phyloP scores from a whole-genome alignment of 768 basidiomycete species.

The Lactarius tabidus region DNA sequence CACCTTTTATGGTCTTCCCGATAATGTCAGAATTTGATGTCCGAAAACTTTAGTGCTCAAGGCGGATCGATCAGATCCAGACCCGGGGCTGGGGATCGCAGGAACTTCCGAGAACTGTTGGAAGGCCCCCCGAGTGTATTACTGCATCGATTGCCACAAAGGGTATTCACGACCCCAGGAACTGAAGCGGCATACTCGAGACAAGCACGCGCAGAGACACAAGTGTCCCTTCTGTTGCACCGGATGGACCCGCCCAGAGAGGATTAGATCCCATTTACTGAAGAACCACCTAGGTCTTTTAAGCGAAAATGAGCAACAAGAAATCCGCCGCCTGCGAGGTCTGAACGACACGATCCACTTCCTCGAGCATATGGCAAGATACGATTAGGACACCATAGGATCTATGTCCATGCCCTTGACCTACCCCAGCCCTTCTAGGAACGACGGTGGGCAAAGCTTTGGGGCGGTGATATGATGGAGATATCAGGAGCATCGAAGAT shows the following conservation, averaged over 20 bases:
- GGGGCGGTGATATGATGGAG: background rate
- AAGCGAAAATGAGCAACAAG: background rate
- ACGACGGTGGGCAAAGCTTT: background rate
- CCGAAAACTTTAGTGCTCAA: background rate
- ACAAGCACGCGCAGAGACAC: background rate
- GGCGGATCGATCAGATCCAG: background rate
- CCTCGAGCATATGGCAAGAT: background rate
- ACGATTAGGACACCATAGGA: background rate
- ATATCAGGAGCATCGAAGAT: too few relatives aligned
- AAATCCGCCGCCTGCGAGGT: background rate
- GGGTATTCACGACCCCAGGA: constrained; percentile 1
- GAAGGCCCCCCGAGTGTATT: background rate
- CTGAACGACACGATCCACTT: background rate
- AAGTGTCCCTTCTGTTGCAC: constrained; percentile 4
- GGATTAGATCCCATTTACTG: background rate
- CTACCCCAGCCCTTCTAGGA: background rate
- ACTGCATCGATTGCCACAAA: background rate
- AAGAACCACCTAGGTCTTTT: background rate
- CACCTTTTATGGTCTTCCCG: background rate
- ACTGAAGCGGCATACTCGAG: background rate
- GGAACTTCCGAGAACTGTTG: background rate
- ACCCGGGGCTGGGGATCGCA: background rate
- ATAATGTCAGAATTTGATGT: background rate
- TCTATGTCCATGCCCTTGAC: background rate
- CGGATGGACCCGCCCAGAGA: constrained; percentile 5